phyloP scores from a whole-genome alignment of 192 early-diverging fungal genomes.

The Entomortierella beljakovae region DNA sequence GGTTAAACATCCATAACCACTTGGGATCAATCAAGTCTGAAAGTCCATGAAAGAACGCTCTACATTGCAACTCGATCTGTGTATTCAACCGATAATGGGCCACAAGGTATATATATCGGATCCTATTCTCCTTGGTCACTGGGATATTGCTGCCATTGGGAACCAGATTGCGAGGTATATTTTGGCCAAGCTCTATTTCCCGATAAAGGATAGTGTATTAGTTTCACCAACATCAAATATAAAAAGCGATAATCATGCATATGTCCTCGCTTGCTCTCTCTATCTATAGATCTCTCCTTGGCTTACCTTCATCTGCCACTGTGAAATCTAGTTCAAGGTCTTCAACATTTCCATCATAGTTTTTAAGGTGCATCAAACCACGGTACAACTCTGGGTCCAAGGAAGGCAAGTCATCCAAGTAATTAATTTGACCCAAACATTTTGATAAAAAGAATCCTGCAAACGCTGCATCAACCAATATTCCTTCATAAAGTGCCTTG shows the following conservation, averaged over 20 bases:
- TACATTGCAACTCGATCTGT: slow-evolving; percentile 80
- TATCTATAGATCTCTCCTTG: neutral
- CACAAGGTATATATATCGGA: slow-evolving; percentile 89
- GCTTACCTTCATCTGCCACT: slow-evolving; percentile 67
- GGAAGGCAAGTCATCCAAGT: slow-evolving; percentile 78
- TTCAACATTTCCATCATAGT: slow-evolving; percentile 75
- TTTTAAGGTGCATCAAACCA: slow-evolving; percentile 78
- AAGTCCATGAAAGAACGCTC: slow-evolving; percentile 89
- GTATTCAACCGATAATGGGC: slow-evolving; percentile 90
- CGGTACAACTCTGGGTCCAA: slow-evolving; percentile 84
- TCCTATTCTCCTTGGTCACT: slow-evolving; percentile 89
- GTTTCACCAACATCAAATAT: neutral
- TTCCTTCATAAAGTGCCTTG: slow-evolving; percentile 90
- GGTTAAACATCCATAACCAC: slow-evolving; percentile 95
- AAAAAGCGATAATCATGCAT: no score
- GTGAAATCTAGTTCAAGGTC: slow-evolving; percentile 82
- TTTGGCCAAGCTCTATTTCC: slow-evolving; percentile 54
- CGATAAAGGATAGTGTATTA: neutral
- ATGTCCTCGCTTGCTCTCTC: neutral
- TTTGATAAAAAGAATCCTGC: slow-evolving; percentile 86
- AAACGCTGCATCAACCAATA: slow-evolving; percentile 84
- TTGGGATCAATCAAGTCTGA: slow-evolving; percentile 83
- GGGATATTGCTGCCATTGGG: slow-evolving; percentile 78
- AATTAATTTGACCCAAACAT: slow-evolving; percentile 66
- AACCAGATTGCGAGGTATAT: slow-evolving; percentile 75